Conservation (phyloP, 2,329 filamentous ascomycete species). For the Bisporella sp. region DNA sequence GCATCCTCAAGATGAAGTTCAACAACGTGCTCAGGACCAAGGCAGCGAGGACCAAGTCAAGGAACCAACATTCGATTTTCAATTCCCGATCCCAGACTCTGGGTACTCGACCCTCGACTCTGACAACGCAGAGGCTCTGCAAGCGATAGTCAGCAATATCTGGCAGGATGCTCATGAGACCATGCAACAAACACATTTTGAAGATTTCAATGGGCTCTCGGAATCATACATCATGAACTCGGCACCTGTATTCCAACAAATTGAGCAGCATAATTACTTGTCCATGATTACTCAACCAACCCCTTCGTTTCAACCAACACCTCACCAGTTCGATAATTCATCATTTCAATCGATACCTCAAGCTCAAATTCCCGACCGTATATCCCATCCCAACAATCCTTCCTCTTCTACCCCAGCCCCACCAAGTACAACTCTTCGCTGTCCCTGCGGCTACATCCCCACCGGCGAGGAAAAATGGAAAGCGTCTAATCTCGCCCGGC, state of each 20-base stretch:
- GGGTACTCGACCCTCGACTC: neutral
- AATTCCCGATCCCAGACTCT: conserved; percentile 2
- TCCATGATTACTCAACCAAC: neutral
- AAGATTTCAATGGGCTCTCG: too few species aligned
- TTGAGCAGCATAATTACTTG: neutral
- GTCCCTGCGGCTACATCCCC: conserved; percentile 15
- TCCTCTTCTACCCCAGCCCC: neutral
- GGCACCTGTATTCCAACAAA: too few species aligned
- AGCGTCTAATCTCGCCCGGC: conserved; percentile 19
- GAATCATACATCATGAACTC: too few species aligned
- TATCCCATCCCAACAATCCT: neutral
- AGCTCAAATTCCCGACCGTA: neutral
- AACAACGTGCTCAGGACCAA: conserved; percentile 1
- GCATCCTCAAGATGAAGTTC: neutral
- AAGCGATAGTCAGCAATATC: too few species aligned
- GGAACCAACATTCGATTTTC: conserved; percentile 1
- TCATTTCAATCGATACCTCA: neutral
- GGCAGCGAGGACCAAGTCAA: conserved; percentile 1
- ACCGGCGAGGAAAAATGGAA: conserved; percentile 21
- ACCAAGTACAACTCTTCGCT: conserved; percentile 5
- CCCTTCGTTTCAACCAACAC: neutral
- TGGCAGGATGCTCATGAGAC: too few species aligned
- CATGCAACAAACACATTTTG: too few species aligned
- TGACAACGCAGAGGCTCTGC: neutral
- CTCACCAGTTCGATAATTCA: neutral